A percentile compares a stretch with the other conserved stretches of the same genome.
Evolutionary conservation across 2,329 filamentous ascomycete genomes (phyloP).

Genomic region (Simplicillium aogashimaense): DNA sequence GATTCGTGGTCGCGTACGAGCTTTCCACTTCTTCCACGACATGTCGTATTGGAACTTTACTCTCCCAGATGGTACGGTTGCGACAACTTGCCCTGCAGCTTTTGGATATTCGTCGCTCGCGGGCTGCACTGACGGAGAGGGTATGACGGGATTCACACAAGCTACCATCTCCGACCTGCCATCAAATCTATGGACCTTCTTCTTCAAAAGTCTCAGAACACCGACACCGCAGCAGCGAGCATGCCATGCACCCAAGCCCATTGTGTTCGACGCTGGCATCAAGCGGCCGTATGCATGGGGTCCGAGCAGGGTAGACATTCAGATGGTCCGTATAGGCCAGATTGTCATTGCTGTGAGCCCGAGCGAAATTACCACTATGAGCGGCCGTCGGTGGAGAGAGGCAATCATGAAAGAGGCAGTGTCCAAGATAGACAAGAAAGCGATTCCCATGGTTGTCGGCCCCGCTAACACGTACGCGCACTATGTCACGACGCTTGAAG

Average conservation of each 20-base stretch:
- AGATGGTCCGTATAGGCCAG: constrained; percentile 74
- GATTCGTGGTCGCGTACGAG: constrained; percentile 58
- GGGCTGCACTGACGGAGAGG: constrained; percentile 84
- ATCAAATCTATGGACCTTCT: constrained; percentile 67
- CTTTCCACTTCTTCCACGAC: constrained; percentile 78
- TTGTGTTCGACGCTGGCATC: constrained; percentile 82
- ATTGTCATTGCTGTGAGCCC: constrained; percentile 75
- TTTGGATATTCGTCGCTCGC: constrained; percentile 88
- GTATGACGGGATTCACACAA: constrained; percentile 87
- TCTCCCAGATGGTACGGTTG: constrained; percentile 60
- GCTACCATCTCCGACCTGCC: constrained; percentile 63
- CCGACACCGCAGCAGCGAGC: constrained; percentile 59
- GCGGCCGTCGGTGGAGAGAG: constrained; percentile 74
- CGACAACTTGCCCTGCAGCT: constrained; percentile 73
- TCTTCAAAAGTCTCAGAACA: constrained; percentile 60
- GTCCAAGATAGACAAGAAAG: constrained; percentile 37
- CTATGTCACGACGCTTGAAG: constrained; percentile 69
- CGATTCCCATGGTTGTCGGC: constrained; percentile 75
- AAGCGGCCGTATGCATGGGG: constrained; percentile 73
- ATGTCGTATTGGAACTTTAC: constrained; percentile 66
- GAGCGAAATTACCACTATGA: constrained; percentile 87
- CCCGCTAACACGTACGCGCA: constrained; percentile 86
- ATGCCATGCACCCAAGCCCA: constrained; percentile 75
- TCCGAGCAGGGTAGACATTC: constrained; percentile 83
- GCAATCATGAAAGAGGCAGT: constrained; percentile 49